A percentile compares a stretch with the other conserved stretches of the same genome.
Evolutionary conservation across 441 rosid genomes (phyloP).

Genomic region (Rhodomyrtus psidioides): DNA sequence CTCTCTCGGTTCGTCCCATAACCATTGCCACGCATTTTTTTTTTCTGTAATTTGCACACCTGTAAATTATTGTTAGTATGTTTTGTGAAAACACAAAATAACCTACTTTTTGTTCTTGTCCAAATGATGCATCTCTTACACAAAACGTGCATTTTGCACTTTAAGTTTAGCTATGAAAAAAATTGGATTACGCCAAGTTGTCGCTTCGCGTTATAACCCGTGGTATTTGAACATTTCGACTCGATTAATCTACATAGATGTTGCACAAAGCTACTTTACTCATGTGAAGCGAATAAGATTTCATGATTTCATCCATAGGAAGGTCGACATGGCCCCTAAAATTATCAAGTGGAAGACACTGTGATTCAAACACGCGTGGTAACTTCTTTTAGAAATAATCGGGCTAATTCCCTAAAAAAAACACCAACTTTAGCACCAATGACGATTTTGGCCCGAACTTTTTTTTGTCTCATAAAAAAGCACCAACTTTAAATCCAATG

Average conservation of each 20-base stretch:
- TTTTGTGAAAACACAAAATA: neutral
- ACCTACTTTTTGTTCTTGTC: neutral
- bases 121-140: neutral
- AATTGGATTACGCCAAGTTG: neutral
- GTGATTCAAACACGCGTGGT: neutral
- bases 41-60: neutral
- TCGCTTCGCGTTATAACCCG: no score
- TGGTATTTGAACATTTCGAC: neutral
- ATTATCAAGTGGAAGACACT: neutral
- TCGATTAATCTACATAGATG: neutral
- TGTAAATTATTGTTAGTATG: neutral
- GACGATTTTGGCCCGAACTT: no score
- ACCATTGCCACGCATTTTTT: neutral
- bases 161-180: neutral
- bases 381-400: neutral
- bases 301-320: neutral
- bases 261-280: neutral
- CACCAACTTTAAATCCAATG: no score
- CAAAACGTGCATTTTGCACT: neutral
- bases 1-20: neutral
- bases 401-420: no score
- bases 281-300: neutral
- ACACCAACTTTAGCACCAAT: no score
- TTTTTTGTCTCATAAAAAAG: no score
- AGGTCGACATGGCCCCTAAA: neutral